Conservation (phyloP, 2,329 filamentous ascomycete species). For the Thermochaetoides dissita region DNA sequence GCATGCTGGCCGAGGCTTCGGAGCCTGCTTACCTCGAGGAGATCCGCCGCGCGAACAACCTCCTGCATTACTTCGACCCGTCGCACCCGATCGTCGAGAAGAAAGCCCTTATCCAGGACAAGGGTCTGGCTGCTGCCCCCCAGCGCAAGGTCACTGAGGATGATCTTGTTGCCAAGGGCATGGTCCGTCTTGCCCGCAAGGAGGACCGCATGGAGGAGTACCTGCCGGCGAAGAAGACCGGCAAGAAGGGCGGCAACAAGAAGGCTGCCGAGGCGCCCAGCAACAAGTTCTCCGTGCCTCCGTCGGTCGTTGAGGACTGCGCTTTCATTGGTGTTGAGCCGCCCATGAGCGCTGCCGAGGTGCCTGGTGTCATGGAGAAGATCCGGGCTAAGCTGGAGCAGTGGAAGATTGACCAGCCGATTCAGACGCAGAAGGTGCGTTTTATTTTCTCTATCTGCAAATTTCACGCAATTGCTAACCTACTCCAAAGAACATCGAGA, state of each 20-base stretch:
- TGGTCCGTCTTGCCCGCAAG: conserved; percentile 62
- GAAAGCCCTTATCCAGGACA: conserved; percentile 47
- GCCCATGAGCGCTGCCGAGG: conserved; percentile 72
- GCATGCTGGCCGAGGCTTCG: conserved; percentile 66
- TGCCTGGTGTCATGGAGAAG: conserved; percentile 70
- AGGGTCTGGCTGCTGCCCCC: conserved; percentile 64
- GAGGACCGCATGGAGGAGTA: conserved; percentile 79
- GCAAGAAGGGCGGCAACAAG: conserved; percentile 70
- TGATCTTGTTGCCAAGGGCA: conserved; percentile 71
- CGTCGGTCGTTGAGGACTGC: conserved; percentile 85
- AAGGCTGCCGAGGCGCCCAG: conserved; percentile 27
- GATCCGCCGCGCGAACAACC: conserved; percentile 73
- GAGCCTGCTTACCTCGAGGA: conserved; percentile 85
- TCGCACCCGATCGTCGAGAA: conserved; percentile 50
- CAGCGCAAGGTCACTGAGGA: conserved; percentile 61
- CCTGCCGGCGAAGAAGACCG: conserved; percentile 67
- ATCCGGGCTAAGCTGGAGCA: conserved; percentile 79
- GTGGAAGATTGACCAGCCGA: conserved; percentile 84
- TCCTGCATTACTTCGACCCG: conserved; percentile 87
- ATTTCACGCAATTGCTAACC: conserved; percentile 1
- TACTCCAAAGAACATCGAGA: conserved; percentile 68
- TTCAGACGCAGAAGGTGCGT: conserved; percentile 80
- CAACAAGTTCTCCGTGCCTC: conserved; percentile 66
- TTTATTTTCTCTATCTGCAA: conserved; percentile 1
- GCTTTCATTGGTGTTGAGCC: conserved; percentile 72